Percentiles rank a stretch among this genome's conserved stretches.
Conservation (phyloP, 1,284 basidiomycete species). For the Microbotryum lychnidis-dioicae region DNA sequence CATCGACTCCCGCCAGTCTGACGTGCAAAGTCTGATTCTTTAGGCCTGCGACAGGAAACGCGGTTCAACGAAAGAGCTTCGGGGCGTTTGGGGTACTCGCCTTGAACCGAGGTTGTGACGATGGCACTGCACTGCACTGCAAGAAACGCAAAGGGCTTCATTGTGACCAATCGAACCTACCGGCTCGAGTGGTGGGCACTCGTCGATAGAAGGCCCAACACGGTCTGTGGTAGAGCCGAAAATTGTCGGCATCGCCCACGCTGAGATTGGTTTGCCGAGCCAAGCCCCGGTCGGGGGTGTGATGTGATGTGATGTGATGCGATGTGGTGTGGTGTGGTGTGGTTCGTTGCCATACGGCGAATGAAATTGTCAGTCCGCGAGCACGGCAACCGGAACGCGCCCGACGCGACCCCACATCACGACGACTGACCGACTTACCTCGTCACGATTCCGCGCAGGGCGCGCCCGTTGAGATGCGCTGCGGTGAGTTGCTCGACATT, state of each 20-base stretch:
- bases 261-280: background rate
- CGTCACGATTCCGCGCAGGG: conserved; percentile 7
- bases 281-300: background rate
- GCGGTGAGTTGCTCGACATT: conserved; percentile 13
- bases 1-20: conserved; percentile 77
- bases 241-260: conserved; percentile 46
- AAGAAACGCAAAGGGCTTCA: no score
- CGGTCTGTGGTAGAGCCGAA: conserved; percentile 61
- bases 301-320: no score
- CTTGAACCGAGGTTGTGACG: background rate
- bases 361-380: no score
- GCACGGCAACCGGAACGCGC: no score
- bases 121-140: no score
- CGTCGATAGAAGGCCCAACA: conserved; percentile 61
- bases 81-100: background rate
- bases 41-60: conserved; percentile 47
- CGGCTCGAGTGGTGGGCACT: conserved; percentile 46
- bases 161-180: background rate
- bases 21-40: conserved; percentile 71
- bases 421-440: background rate
- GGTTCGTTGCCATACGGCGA: no score
- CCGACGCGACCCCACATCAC: no score
- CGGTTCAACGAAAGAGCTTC: background rate
- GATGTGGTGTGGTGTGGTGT: no score
- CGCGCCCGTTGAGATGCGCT: background rate